These are phyloP conservation scores for Lasiosphaeria hispida DNA, from an alignment of 495 filamentous ascomycete species.

Conservation along the genomic window DNA sequence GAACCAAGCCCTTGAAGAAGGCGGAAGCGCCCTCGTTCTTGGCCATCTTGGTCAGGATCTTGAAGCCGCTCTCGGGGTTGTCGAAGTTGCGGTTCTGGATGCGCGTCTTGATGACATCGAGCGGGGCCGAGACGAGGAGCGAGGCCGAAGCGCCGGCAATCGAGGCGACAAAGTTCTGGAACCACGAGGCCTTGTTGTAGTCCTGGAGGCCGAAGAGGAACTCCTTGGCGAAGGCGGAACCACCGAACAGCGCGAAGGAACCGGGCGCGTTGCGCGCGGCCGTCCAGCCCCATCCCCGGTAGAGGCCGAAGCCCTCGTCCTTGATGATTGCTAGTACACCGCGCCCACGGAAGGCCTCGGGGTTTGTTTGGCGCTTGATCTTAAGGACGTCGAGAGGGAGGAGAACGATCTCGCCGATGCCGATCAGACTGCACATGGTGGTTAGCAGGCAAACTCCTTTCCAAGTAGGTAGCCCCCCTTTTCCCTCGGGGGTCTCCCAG, in stretches of 20 bases:
- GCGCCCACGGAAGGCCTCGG: constrained; percentile 92
- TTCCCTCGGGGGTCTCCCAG: no score
- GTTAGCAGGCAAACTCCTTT: not conserved
- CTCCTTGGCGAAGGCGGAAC: constrained; percentile 96
- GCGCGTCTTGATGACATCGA: constrained; percentile 98
- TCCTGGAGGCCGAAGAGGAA: constrained; percentile 82
- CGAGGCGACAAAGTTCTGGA: constrained; percentile 96
- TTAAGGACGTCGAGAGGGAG: constrained; percentile 96
- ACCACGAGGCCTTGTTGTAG: constrained; percentile 94
- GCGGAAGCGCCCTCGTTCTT: constrained; percentile 77
- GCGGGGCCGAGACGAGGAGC: constrained; percentile 85
- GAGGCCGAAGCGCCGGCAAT: constrained; percentile 91
- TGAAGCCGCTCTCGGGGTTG: constrained; percentile 89
- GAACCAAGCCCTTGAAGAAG: constrained; percentile 97
- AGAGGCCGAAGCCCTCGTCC: constrained; percentile 94
- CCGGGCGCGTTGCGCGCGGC: constrained; percentile 95
- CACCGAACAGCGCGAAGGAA: constrained; percentile 98
- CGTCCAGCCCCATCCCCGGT: constrained; percentile 96
- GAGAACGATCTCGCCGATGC: constrained; percentile 94
- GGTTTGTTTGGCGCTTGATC: constrained; percentile 99
- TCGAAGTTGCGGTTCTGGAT: constrained; percentile 99
- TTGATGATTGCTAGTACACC: constrained; percentile 84
- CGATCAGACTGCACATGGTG: constrained; percentile 66
- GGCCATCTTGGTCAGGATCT: constrained; percentile 83
- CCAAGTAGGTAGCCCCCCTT: no score